These are phyloP conservation scores for Sporothrix mexicana DNA, from an alignment of 2,329 filamentous ascomycete species.

Conservation along the genomic window DNA sequence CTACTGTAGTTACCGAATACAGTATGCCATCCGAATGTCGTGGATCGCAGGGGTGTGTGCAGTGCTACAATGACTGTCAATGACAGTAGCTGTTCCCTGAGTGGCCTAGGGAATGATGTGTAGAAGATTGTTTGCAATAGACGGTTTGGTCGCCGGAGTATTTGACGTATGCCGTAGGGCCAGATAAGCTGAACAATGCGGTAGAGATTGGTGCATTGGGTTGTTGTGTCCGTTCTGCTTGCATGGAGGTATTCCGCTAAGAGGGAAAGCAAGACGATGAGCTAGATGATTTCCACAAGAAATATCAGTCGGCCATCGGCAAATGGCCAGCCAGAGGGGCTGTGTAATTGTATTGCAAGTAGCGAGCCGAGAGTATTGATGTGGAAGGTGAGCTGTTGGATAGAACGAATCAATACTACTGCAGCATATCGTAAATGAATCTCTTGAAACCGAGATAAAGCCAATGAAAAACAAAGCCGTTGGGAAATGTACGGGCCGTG, in stretches of 20 bases:
- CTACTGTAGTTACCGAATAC: conserved; percentile 68
- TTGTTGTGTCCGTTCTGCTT: conserved; percentile 35
- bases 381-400: too few species aligned
- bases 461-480: too few species aligned
- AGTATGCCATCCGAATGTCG: conserved; percentile 70
- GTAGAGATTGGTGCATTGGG: conserved; percentile 30
- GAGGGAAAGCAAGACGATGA: not conserved
- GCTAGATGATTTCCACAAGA: not conserved
- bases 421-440: too few species aligned
- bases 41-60: conserved; percentile 39
- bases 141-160: not conserved
- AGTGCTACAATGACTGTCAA: conserved; percentile 22
- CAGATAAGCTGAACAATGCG: conserved; percentile 1
- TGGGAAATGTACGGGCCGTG: too few species aligned
- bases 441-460: too few species aligned
- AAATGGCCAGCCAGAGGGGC: not conserved
- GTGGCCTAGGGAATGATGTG: not conserved
- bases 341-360: too few species aligned
- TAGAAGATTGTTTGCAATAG: conserved; percentile 16
- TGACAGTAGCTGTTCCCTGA: not conserved
- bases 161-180: conserved; percentile 13
- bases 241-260: conserved; percentile 35
- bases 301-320: conserved; percentile 32
- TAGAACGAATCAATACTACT: too few species aligned
- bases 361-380: too few species aligned